A percentile compares a stretch with the other conserved stretches of the same genome.
Evolutionary conservation across 2,329 filamentous ascomycete species (phyloP).

Genomic region (Helotiales sp.): DNA sequence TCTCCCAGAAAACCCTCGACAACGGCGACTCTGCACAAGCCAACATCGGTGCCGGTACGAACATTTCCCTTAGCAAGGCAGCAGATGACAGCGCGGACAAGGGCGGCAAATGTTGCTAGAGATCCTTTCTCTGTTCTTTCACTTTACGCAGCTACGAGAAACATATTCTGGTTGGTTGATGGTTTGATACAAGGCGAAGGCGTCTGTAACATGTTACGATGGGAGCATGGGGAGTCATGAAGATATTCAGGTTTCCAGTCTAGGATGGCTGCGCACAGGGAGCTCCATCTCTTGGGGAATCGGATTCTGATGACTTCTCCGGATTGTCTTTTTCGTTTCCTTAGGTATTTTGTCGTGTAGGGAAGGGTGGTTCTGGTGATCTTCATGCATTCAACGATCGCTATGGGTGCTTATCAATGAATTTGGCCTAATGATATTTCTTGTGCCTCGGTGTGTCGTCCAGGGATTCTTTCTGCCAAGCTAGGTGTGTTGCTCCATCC

Average conservation of each 20-base stretch:
- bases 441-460: not conserved
- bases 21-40: constrained; percentile 82
- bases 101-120: constrained; percentile 78
- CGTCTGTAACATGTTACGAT: constrained; percentile 40
- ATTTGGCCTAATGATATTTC: constrained; percentile 27
- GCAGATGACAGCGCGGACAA: constrained; percentile 77
- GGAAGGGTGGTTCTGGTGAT: constrained; percentile 29
- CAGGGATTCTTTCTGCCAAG: too few relatives aligned
- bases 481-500: too few relatives aligned
- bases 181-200: constrained; percentile 39
- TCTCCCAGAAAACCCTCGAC: constrained; percentile 96
- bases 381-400: constrained; percentile 37
- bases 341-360: constrained; percentile 26
- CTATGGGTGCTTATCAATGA: constrained; percentile 33
- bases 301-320: constrained; percentile 16
- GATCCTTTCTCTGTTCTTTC: constrained; percentile 18
- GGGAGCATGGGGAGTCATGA: constrained; percentile 37
- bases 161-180: constrained; percentile 40
- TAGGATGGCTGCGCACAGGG: constrained; percentile 16
- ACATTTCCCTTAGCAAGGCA: constrained; percentile 86
- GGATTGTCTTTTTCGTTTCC: constrained; percentile 26
- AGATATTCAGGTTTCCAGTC: constrained; percentile 17
- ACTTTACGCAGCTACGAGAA: constrained; percentile 30
- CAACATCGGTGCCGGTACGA: constrained; percentile 78
- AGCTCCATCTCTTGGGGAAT: constrained; percentile 1